Conservation (phyloP, 371 early-diverging fungal species). For the Dinochytrium kinnereticum region DNA sequence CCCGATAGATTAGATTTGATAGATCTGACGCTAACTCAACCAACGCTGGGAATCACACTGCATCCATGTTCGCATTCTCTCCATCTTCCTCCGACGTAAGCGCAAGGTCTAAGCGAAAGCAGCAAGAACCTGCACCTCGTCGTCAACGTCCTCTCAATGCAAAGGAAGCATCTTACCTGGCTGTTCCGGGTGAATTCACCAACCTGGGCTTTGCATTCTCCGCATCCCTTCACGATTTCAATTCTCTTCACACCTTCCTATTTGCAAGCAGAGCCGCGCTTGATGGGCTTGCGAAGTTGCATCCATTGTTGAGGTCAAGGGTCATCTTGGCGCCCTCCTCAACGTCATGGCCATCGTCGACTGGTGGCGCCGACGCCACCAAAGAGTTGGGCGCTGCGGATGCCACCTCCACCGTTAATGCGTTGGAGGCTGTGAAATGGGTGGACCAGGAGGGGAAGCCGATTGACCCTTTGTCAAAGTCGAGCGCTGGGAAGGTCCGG, state of each 20-base stretch:
- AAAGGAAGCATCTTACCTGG: conserved; percentile 22
- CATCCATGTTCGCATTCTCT: not conserved
- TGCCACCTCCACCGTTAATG: not conserved
- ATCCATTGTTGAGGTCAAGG: conserved; percentile 14
- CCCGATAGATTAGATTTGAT: too few relatives aligned
- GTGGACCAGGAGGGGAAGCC: not conserved
- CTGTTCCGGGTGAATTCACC: conserved; percentile 15
- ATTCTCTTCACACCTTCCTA: conserved; percentile 13
- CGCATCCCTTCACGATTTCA: not conserved
- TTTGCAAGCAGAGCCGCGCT: conserved; percentile 7
- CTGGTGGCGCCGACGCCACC: too few relatives aligned
- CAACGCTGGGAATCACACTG: too few relatives aligned
- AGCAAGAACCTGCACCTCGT: not conserved
- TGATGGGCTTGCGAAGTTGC: not conserved
- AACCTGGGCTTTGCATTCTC: conserved; percentile 21
- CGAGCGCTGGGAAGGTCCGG: not conserved
- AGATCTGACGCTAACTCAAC: too few relatives aligned
- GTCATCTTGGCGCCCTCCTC: not conserved
- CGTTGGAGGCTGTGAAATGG: not conserved
- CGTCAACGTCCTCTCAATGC: conserved; percentile 16
- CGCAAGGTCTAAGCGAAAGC: not conserved
- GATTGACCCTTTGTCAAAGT: not conserved
- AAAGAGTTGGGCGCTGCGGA: not conserved
- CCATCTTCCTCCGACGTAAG: not conserved
- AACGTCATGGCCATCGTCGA: not conserved